These are phyloP conservation scores for Trichoderma simmonsii DNA, from an alignment of 2,329 filamentous ascomycete species.

Conservation along the genomic window DNA sequence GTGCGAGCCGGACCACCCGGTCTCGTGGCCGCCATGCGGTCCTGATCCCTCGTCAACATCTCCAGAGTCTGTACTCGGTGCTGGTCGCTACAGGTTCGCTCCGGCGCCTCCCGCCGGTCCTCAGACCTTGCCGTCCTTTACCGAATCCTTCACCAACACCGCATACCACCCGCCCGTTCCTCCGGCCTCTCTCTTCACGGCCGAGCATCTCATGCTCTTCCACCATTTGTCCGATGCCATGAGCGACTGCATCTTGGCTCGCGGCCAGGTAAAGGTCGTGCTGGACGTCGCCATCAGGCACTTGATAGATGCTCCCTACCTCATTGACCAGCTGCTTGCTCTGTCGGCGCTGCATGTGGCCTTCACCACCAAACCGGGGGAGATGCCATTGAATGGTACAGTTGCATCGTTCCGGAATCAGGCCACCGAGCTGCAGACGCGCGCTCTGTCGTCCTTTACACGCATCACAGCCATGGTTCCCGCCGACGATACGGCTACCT, in stretches of 20 bases:
- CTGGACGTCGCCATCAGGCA: constrained; percentile 33
- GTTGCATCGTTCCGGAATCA: constrained; percentile 30
- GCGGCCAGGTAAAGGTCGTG: constrained; percentile 25
- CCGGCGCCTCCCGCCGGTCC: constrained; percentile 6
- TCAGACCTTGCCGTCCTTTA: constrained; percentile 20
- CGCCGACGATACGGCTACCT: constrained; percentile 27
- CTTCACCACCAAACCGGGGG: constrained; percentile 19
- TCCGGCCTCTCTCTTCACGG: constrained; percentile 31
- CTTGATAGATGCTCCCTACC: constrained; percentile 39
- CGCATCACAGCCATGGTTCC: constrained; percentile 26
- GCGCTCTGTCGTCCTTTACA: constrained; percentile 40
- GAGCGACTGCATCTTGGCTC: constrained; percentile 23
- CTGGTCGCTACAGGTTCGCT: constrained; percentile 6
- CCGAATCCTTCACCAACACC: constrained; percentile 18
- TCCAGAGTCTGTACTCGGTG: constrained; percentile 6
- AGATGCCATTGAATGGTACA: constrained; percentile 11
- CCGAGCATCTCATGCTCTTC: constrained; percentile 40
- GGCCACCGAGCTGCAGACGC: constrained; percentile 45
- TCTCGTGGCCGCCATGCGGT: background rate
- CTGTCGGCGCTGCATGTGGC: constrained; percentile 42
- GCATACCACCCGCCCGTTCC: constrained; percentile 23
- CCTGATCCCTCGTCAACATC: background rate
- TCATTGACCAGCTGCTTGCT: constrained; percentile 47
- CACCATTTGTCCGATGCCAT: constrained; percentile 34
- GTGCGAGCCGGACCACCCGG: constrained; percentile 14